Percentiles rank a stretch among this genome's conserved stretches.
Evolutionary conservation across 2,329 filamentous ascomycete species (phyloP).

Genomic region (Arthrobotrys megalospora): DNA sequence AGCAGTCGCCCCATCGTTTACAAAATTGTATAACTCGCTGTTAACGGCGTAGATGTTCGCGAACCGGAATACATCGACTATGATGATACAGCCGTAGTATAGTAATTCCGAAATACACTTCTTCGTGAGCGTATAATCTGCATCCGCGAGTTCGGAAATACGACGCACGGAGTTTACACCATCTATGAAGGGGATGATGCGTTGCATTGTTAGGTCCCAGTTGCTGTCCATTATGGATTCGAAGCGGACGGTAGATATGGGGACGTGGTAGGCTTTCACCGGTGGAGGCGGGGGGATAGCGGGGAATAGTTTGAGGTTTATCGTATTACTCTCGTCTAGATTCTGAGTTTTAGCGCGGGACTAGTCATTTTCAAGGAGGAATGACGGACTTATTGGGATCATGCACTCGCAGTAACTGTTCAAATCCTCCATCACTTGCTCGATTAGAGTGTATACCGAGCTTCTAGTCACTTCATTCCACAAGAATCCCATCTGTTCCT

Average conservation of each 20-base stretch:
- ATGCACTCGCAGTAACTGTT: constrained; percentile 99
- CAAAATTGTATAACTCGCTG: constrained; percentile 82
- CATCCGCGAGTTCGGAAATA: constrained; percentile 87
- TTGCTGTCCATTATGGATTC: constrained; percentile 72
- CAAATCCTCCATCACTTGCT: constrained; percentile 85
- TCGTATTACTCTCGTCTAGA: constrained; percentile 88
- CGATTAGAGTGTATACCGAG: constrained; percentile 87
- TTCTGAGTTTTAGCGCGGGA: background rate
- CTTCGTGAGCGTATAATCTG: constrained; percentile 87
- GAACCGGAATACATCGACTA: constrained; percentile 97
- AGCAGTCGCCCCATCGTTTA: constrained; percentile 72
- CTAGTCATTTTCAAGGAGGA: background rate
- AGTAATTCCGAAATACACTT: constrained; percentile 89
- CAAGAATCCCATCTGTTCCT: constrained; percentile 90
- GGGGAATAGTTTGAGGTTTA: constrained; percentile 96
- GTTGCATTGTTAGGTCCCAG: constrained; percentile 79
- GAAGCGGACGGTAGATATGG: constrained; percentile 77
- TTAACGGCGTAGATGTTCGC: constrained; percentile 89
- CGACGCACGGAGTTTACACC: constrained; percentile 90
- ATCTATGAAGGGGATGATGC: constrained; percentile 88
- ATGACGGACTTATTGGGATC: constrained; percentile 86
- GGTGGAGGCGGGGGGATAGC: constrained; percentile 82
- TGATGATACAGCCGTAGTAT: constrained; percentile 90
- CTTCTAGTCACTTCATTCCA: constrained; percentile 74
- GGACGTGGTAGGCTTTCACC: constrained; percentile 91